Conservation (phyloP, 202 grass and related monocot genomes). For the Hordeum pubiflorum region DNA sequence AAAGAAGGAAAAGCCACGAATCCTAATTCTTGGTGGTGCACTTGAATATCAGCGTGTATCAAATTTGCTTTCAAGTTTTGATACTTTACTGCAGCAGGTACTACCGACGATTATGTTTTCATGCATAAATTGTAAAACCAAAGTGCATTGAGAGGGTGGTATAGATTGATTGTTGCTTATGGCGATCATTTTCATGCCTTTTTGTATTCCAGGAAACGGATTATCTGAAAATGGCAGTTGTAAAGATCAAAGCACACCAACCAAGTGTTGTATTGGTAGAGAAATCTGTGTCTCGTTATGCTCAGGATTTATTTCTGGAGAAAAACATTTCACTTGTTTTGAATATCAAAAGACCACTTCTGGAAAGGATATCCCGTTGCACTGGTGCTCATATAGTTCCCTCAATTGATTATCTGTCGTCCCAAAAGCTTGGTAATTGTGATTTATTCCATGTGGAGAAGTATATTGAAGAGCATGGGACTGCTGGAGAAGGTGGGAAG, state of each 20-base stretch:
- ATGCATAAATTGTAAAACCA: constrained; percentile 6
- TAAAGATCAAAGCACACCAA: constrained; percentile 88
- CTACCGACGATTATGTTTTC: constrained; percentile 14
- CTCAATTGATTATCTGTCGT: constrained; percentile 87
- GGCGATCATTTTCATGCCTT: constrained; percentile 17
- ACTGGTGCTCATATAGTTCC: constrained; percentile 88
- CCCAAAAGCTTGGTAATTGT: constrained; percentile 82
- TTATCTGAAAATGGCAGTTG: constrained; percentile 95
- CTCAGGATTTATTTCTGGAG: constrained; percentile 83
- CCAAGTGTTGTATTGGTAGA: constrained; percentile 90
- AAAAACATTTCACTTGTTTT: constrained; percentile 96
- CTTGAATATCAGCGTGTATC: constrained; percentile 96
- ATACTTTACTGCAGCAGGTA: constrained; percentile 97
- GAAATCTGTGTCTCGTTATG: constrained; percentile 88
- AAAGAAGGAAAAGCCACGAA: constrained; percentile 68
- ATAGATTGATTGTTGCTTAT: constrained; percentile 14
- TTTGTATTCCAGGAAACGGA: constrained; percentile 77
- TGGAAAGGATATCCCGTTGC: constrained; percentile 92
- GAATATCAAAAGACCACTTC: constrained; percentile 82
- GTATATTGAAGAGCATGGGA: constrained; percentile 79
- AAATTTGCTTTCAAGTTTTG: constrained; percentile 98
- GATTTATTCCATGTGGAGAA: constrained; percentile 96
- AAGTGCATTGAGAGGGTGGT: constrained; percentile 9
- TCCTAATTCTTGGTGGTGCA: constrained; percentile 89
- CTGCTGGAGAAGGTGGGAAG: constrained; percentile 70